Evolutionary conservation across 129 eudicot species (phyloP).

Genomic region (Artemisia annua): DNA sequence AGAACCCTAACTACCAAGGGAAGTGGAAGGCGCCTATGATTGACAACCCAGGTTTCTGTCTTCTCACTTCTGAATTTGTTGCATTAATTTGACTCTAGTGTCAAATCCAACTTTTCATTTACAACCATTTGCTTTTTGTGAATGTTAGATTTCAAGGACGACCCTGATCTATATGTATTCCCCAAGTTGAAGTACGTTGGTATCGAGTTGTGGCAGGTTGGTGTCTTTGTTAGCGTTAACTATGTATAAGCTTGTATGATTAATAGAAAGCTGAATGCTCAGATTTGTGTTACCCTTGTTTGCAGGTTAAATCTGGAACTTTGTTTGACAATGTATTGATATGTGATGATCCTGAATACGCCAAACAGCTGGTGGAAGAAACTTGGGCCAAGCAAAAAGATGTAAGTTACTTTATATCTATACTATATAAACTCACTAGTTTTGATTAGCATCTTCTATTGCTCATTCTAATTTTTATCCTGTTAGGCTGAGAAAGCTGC

Average conservation of each 20-base stretch:
- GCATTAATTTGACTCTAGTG: not conserved
- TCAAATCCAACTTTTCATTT: not conserved
- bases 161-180: constrained; percentile 89
- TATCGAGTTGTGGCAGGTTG: constrained; percentile 97
- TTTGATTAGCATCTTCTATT: not conserved
- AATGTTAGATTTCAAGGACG: constrained; percentile 85
- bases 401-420: too few species aligned
- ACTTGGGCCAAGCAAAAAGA: constrained; percentile 97
- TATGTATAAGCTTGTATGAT: not conserved
- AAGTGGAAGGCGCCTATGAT: constrained; percentile 99
- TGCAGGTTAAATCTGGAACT: constrained; percentile 97
- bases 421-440: too few species aligned
- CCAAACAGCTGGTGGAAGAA: constrained; percentile 75
- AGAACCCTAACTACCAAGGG: constrained; percentile 97
- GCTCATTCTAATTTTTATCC: not conserved
- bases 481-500: constrained; percentile 86
- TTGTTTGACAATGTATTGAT: constrained; percentile 51
- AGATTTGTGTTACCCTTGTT: constrained; percentile 10
- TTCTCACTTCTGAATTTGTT: not conserved
- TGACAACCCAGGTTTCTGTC: constrained; percentile 91
- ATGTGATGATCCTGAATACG: constrained; percentile 21
- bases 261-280: not conserved
- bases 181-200: constrained; percentile 92
- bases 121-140: not conserved
- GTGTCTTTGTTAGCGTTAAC: not conserved